Base-by-base conservation (phyloP, 106 monocot species). In the Apostasia shenzhenica region DNA sequence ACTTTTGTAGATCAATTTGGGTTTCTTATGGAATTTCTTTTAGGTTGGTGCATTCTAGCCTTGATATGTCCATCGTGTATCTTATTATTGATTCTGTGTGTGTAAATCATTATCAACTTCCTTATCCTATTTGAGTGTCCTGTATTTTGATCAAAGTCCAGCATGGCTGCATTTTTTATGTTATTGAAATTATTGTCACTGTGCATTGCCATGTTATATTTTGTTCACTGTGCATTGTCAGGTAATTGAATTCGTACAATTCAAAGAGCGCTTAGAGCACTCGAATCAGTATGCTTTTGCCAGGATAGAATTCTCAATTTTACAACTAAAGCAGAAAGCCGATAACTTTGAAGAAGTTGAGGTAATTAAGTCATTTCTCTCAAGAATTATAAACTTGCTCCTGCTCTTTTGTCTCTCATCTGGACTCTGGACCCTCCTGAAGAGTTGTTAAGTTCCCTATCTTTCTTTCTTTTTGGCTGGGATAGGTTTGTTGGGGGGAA, bases 241-340 rank as follows among this genome's bases (percentile, higher is more conserved):
- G 95, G 86, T 79, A 52, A 80, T 97, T 66, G 95, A 97, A 63
- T 92, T 92, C 79, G 95, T 97, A 71, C 83, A 82, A 63, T 97
- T 97, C 52, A 92, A 92, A 75, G 86, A 89, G 13, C 73, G 80
- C 41, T 67, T 92, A 81, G 73, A 87, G 65, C 84, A 87, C 57
- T 97, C 97, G 3, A 67, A 75, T 72, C 89, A 97, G 61, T 89
- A 85, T 80, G 59, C 85, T 55, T 67, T 82, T 66, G 80, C 77
- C 46, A 89, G 79, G 66, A 59, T 87, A 68, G 92, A 97, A 57
- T 75, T 68, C 41, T 77, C 76, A 42, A 70, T 97, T 13, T 75
- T 97, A 41, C 66, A 87, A 50, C 57, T 97, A 56, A 97, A 97
- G 75, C 80, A 79, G 48, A 89, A 82, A 51, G 77, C 92, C 10